Evolutionary conservation across 2,329 filamentous ascomycete species (phyloP), one percentile per base, ranked within the genome.

Genomic region (Nemania sp.): DNA sequence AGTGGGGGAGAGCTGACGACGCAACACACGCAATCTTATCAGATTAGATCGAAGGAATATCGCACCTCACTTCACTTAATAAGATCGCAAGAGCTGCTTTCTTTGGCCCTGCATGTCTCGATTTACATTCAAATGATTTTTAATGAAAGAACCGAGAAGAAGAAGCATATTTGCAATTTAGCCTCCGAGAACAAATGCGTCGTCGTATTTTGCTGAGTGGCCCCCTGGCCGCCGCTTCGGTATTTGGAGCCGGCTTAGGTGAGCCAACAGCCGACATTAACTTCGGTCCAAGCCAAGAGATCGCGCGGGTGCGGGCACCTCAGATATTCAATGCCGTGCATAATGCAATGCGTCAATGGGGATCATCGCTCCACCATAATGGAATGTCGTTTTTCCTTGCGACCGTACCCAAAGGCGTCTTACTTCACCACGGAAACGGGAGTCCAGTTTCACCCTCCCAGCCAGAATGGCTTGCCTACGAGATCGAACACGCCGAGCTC

Each of bases 391-490:
- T 92, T 72, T 92, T 93, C 73, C 82, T 90, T 0, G 90, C 87
- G 0, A 86, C 84, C 0, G 84, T 94, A 0, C 90, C 91, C 0
- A 81, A 82, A 20, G 90, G 88, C 2, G 90, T 88, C 0, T 80
- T 89, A 41, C 78, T 93, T 10, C 92, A 93, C 73, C 92, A 94
- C 75, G 92, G 92, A 13, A 85, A 84, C 0, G 72, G 71, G 8
- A 77, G 74, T 0, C 72, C 80, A 0, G 77, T 84, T 1, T 80
- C 83, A 0, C 84, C 92, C 0, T 77, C 79, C 2, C 85, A 83
- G 0, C 85, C 84, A 2, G 89, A 93, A 73, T 93, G 92, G 91
- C 82, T 94, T 1, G 92, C 92, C 0, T 94, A 93, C 74, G 92
- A 94, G 76, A 85, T 90, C 3, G 91, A 94, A 73, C 92, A 94